Conservation (phyloP, 1,284 basidiomycete genomes). For the Xerocomus minutiporus region DNA sequence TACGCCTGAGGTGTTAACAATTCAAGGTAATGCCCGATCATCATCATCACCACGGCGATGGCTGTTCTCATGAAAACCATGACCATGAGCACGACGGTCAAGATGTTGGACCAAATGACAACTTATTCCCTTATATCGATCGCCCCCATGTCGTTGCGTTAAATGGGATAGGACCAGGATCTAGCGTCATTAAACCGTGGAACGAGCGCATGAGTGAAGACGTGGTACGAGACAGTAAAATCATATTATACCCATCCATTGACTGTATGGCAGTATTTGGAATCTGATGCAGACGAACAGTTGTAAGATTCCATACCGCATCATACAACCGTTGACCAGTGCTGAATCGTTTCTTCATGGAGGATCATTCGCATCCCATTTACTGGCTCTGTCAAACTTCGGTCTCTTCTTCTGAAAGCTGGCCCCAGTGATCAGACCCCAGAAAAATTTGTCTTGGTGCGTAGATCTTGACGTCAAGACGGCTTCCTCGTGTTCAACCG, state of each 20-base stretch:
- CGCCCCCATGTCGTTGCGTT: conserved; percentile 67
- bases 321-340: background rate
- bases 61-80: background rate
- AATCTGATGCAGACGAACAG: conserved; percentile 82
- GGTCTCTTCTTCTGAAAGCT: conserved; percentile 67
- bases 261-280: conserved; percentile 50
- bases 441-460: conserved; percentile 58
- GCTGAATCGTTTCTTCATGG: conserved; percentile 10
- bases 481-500: background rate
- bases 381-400: conserved; percentile 73
- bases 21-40: conserved; percentile 32
- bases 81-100: conserved; percentile 5
- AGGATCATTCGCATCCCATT: conserved; percentile 79
- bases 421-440: conserved; percentile 72
- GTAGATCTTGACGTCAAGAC: conserved; percentile 21
- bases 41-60: conserved; percentile 48
- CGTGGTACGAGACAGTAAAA: conserved; percentile 40
- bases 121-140: conserved; percentile 66
- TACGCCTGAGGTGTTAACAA: too few species aligned
- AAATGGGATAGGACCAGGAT: conserved; percentile 51
- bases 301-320: conserved; percentile 43
- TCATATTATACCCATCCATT: background rate
- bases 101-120: conserved; percentile 60
- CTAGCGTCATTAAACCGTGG: conserved; percentile 73
- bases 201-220: conserved; percentile 60